Evolutionary conservation across 495 filamentous ascomycete species (phyloP).

Genomic region (Lineolata rhizophorae): DNA sequence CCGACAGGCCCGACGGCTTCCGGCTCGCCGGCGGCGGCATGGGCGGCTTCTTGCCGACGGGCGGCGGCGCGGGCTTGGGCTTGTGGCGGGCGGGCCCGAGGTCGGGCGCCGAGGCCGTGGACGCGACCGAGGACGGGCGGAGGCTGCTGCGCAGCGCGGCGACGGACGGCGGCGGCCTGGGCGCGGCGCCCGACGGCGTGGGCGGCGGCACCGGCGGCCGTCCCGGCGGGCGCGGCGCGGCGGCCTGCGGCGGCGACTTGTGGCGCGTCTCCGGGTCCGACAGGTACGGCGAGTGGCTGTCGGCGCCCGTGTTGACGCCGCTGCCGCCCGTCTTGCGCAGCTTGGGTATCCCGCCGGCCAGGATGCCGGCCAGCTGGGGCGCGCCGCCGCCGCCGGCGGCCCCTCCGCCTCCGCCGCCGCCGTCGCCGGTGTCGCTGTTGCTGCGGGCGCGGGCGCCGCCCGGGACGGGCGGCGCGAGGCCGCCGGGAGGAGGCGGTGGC

Average conservation of each 20-base stretch:
- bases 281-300: conserved; percentile 49
- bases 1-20: conserved; percentile 28
- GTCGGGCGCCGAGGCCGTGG: conserved; percentile 14
- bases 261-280: conserved; percentile 46
- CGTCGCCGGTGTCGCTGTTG: conserved; percentile 45
- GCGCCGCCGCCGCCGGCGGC: conserved; percentile 28
- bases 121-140: conserved; percentile 13
- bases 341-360: conserved; percentile 91
- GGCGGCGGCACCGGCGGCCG: conserved; percentile 52
- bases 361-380: conserved; percentile 71
- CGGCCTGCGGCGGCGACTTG: conserved; percentile 25
- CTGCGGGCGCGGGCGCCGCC: conserved; percentile 49
- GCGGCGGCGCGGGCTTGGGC: conserved; percentile 19
- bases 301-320: conserved; percentile 77
- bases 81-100: too few species aligned
- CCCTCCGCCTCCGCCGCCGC: conserved; percentile 22
- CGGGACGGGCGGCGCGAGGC: conserved; percentile 60
- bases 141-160: conserved; percentile 17
- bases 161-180: conserved; percentile 21
- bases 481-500: conserved; percentile 36
- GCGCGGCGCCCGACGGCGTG: conserved; percentile 33
- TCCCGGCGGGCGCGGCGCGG: conserved; percentile 43
- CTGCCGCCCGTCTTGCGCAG: conserved; percentile 57
- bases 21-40: conserved; percentile 26
- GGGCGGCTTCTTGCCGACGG: conserved; percentile 23